Evolutionary conservation across 1,139 yeast genomes (phyloP).

Genomic region (Zygoascus hellenicus): DNA sequence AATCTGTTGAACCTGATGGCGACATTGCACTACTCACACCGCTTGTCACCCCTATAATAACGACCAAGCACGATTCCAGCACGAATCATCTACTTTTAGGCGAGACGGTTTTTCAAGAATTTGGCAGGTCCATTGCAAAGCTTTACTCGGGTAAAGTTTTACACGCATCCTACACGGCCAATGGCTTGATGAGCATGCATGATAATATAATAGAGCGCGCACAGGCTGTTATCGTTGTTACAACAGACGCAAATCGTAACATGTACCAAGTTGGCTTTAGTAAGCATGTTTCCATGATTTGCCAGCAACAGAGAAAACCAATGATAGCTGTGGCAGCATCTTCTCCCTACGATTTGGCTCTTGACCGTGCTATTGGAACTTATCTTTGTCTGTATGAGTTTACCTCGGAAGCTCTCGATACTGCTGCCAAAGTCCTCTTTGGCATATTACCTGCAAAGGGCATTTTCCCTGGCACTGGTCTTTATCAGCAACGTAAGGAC

Average conservation of each 20-base stretch:
- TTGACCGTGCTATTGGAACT: constrained; percentile 50
- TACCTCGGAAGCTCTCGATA: constrained; percentile 47
- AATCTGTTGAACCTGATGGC: constrained; percentile 36
- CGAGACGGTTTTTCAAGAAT: constrained; percentile 50
- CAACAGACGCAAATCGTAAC: constrained; percentile 59
- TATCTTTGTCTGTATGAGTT: constrained; percentile 61
- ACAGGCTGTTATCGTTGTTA: constrained; percentile 51
- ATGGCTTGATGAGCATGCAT: constrained; percentile 55
- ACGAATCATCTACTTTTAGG: constrained; percentile 40
- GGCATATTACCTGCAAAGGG: constrained; percentile 52
- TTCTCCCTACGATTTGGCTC: constrained; percentile 59
- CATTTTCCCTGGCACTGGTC: constrained; percentile 47
- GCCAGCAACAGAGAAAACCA: constrained; percentile 52
- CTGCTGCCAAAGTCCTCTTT: constrained; percentile 49
- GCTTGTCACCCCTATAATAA: constrained; percentile 42
- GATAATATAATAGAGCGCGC: constrained; percentile 52
- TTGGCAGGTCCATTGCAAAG: constrained; percentile 28
- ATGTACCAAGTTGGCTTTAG: constrained; percentile 64
- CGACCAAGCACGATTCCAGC: constrained; percentile 23
- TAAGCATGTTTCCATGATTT: constrained; percentile 51
- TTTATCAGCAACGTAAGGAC: constrained; percentile 26
- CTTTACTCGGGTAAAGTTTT: constrained; percentile 42
- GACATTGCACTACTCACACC: constrained; percentile 50
- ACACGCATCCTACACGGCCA: constrained; percentile 61
- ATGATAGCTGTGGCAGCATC: constrained; percentile 57